Percentiles rank a stretch among this genome's conserved stretches.
Evolutionary conservation across 352 stramenopile genomes (phyloP).

Genomic region (Thalassiosira ordinaria): DNA sequence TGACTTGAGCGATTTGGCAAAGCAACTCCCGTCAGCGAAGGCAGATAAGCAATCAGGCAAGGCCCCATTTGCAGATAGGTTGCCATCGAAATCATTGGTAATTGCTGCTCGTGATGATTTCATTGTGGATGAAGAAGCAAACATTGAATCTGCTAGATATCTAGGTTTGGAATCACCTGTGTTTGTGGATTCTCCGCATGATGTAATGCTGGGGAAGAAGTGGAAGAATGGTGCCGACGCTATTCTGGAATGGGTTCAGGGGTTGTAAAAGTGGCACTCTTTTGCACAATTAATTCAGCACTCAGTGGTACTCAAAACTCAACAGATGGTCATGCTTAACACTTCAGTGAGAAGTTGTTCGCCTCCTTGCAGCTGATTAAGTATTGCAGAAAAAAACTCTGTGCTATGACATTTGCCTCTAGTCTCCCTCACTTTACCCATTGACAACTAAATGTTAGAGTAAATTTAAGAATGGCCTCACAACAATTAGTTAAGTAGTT

Average conservation of each 20-base stretch:
- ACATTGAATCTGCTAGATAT: constrained; percentile 76
- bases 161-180: constrained; percentile 64
- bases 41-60: constrained; percentile 53
- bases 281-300: no score
- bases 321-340: no score
- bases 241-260: constrained; percentile 70
- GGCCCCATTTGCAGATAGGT: constrained; percentile 62
- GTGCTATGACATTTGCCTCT: no score
- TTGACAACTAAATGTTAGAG: no score
- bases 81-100: constrained; percentile 65
- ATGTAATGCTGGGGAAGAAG: constrained; percentile 83
- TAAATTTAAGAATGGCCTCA: no score
- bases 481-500: no score
- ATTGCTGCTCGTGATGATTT: constrained; percentile 79
- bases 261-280: constrained; percentile 18
- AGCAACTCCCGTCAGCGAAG: constrained; percentile 65
- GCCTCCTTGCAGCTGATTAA: no score
- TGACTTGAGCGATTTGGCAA: constrained; percentile 78
- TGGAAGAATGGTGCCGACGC: constrained; percentile 77
- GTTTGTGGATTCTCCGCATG: constrained; percentile 82
- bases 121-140: constrained; percentile 81
- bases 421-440: no score
- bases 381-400: no score
- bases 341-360: no score
- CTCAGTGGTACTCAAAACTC: no score